phyloP scores from a whole-genome alignment of 176 grass and related monocot genomes.

The Aechmea fasciata region DNA sequence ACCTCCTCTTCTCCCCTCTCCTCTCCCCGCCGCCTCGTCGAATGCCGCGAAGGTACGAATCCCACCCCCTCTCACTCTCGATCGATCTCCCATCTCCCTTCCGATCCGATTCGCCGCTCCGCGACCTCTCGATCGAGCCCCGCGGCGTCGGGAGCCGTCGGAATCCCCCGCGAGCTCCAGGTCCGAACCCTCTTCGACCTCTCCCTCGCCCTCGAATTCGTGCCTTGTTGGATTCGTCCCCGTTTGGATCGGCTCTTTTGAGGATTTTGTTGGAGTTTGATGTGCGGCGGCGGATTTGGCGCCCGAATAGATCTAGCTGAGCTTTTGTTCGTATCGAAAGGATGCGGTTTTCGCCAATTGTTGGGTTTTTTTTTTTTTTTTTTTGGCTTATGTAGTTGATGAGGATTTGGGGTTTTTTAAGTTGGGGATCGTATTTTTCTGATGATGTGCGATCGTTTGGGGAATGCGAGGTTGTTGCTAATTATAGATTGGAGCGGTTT shows the following conservation, averaged over 20 bases:
- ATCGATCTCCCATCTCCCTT: neutral
- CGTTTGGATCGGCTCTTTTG: neutral
- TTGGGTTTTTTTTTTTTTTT: neutral
- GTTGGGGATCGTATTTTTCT: neutral
- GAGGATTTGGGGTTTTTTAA: neutral
- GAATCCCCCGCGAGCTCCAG: conserved; percentile 2
- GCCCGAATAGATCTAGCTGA: neutral
- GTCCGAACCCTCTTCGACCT: neutral
- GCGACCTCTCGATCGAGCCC: neutral
- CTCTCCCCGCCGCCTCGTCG: neutral
- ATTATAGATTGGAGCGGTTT: neutral
- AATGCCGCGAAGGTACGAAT: conserved; percentile 3
- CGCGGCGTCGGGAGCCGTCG: neutral
- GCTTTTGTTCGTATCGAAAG: neutral
- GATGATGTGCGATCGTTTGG: neutral
- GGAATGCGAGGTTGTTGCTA: neutral
- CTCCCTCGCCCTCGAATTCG: neutral
- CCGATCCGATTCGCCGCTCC: conserved; percentile 3
- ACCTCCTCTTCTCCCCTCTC: neutral
- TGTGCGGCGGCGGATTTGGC: neutral
- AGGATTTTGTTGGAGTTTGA: conserved; percentile 1
- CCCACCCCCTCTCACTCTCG: neutral
- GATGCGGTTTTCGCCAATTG: neutral
- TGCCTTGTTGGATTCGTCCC: neutral
- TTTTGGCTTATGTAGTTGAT: neutral